phyloP scores from a whole-genome alignment of 1,284 basidiomycete genomes.

The Sanguinoderma infundibulare region DNA sequence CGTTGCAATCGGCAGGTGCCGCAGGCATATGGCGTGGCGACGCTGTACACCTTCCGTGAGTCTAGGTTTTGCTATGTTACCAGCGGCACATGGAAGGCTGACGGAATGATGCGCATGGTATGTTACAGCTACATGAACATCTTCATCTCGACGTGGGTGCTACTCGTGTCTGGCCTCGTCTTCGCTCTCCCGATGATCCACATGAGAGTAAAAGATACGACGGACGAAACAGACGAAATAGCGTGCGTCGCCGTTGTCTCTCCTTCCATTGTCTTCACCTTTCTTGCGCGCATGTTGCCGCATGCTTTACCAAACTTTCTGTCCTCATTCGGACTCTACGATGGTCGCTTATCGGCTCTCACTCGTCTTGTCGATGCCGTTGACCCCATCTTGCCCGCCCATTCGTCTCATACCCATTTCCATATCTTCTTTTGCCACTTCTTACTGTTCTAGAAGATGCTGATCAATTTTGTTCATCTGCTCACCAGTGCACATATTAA shows the following conservation, averaged over 20 bases:
- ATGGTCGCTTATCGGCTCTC: constrained; percentile 6
- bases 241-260: constrained; percentile 24
- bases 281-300: background rate
- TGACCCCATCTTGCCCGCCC: background rate
- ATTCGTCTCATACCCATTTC: background rate
- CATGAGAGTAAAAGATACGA: constrained; percentile 44
- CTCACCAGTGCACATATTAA: constrained; percentile 5
- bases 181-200: constrained; percentile 52
- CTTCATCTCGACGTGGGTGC: constrained; percentile 48
- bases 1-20: constrained; percentile 48
- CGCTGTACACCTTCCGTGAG: constrained; percentile 43
- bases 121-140: constrained; percentile 45
- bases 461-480: background rate
- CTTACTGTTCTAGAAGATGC: background rate
- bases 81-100: constrained; percentile 1
- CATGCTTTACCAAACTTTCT: background rate
- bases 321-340: background rate
- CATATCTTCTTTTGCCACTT: background rate
- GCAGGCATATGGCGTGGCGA: constrained; percentile 49
- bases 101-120: background rate
- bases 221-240: constrained; percentile 36
- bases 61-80: constrained; percentile 5
- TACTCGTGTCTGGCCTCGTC: constrained; percentile 45
- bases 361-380: background rate
- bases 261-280: background rate